phyloP scores from a whole-genome alignment of 164 flowering plant species.

The Stephania japonica region DNA sequence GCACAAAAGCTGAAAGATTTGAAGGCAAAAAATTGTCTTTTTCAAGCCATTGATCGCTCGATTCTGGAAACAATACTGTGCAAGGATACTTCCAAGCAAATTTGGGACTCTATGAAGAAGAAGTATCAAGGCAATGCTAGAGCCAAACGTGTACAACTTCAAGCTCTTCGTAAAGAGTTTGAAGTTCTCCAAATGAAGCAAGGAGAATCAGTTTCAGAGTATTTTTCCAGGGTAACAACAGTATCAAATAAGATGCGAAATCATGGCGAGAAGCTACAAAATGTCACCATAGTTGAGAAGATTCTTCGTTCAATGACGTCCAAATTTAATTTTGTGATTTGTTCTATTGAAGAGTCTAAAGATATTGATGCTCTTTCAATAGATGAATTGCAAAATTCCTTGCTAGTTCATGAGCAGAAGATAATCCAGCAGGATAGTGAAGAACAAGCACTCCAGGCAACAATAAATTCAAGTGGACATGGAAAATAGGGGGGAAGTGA shows the following conservation, averaged over 20 bases:
- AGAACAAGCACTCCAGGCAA: not conserved
- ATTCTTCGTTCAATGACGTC: not conserved
- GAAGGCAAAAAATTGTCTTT: conserved; percentile 2
- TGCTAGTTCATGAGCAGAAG: not conserved
- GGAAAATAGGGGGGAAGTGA: not conserved
- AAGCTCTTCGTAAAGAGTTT: not conserved
- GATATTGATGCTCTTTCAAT: not conserved
- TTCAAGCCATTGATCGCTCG: not conserved
- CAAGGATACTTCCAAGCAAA: conserved; percentile 6
- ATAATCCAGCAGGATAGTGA: not conserved
- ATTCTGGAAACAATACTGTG: not conserved
- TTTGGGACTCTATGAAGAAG: conserved; percentile 7
- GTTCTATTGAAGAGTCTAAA: conserved; percentile 3
- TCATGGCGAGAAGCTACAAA: not conserved
- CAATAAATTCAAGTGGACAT: not conserved
- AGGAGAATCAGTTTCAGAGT: not conserved
- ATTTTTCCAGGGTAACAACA: not conserved
- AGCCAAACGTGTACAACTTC: not conserved
- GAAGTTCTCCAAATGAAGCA: not conserved
- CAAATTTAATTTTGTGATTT: conserved; percentile 2
- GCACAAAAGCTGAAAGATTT: conserved; percentile 5
- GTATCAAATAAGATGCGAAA: conserved; percentile 4
- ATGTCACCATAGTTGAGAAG: conserved; percentile 8
- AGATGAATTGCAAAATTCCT: not conserved
- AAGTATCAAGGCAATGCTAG: not conserved